Conservation (phyloP, 208 protist genomes). For the Leishmania turanica region DNA sequence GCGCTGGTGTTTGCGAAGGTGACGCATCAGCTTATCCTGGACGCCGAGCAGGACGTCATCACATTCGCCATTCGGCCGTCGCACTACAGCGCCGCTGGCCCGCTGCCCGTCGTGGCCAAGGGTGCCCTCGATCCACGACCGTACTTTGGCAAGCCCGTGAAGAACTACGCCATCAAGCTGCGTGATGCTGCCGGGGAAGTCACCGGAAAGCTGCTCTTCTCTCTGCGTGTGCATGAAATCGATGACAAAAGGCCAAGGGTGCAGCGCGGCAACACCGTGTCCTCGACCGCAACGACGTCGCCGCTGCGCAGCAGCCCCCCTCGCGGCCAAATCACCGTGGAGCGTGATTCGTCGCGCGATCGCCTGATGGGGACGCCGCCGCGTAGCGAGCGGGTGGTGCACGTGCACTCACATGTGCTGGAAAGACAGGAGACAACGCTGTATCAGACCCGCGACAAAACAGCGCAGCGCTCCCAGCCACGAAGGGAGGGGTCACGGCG, state of each 20-base stretch:
- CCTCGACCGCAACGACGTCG: background rate
- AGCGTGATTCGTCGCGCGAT: conserved; percentile 23
- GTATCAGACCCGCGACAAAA: background rate
- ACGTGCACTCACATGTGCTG: too few species aligned
- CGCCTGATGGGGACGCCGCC: conserved; percentile 14
- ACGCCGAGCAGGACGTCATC: conserved; percentile 55
- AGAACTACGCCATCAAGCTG: conserved; percentile 90
- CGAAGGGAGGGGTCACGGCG: background rate
- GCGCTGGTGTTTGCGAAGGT: conserved; percentile 51
- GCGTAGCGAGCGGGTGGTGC: background rate
- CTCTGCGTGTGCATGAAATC: conserved; percentile 53
- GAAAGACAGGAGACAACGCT: too few species aligned
- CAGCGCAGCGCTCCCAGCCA: background rate
- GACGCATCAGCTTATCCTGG: conserved; percentile 31
- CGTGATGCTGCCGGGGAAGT: conserved; percentile 63
- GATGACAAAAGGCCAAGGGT: conserved; percentile 6
- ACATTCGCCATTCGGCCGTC: conserved; percentile 68
- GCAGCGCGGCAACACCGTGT: background rate
- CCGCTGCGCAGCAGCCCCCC: background rate
- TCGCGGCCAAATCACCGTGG: background rate
- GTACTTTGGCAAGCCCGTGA: conserved; percentile 68
- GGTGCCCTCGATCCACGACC: conserved; percentile 71
- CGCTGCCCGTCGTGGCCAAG: conserved; percentile 71
- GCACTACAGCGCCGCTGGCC: conserved; percentile 42
- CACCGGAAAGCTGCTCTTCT: conserved; percentile 82